A percentile compares a stretch with the other conserved stretches of the same genome.
phyloP scores from a whole-genome alignment of 2,329 filamentous ascomycete genomes.

The Periconia sp. region DNA sequence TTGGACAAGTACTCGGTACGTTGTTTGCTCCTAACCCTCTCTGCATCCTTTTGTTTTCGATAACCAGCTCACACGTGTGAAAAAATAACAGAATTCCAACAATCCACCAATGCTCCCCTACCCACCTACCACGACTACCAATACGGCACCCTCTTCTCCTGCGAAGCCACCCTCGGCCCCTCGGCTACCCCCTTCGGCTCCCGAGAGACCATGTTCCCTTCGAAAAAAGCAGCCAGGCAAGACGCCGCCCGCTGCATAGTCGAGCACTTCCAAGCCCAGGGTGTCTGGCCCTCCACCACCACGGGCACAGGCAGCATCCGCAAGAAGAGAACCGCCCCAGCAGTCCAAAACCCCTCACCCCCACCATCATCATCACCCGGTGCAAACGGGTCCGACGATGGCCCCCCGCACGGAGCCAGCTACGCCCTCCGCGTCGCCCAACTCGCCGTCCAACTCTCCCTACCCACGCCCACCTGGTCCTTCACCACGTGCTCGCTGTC shows the following conservation, averaged over 20 bases:
- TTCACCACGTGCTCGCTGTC: slow-evolving; percentile 7
- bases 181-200: slow-evolving; percentile 43
- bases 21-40: slow-evolving; percentile 1
- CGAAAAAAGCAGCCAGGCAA: slow-evolving; percentile 51
- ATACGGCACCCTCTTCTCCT: slow-evolving; percentile 38
- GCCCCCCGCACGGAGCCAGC: slow-evolving; percentile 2
- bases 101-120: slow-evolving; percentile 23
- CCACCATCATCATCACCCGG: not conserved
- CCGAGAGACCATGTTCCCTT: slow-evolving; percentile 31
- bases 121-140: slow-evolving; percentile 47
- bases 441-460: slow-evolving; percentile 27
- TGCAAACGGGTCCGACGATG: not conserved
- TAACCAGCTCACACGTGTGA: not conserved
- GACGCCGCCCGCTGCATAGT: slow-evolving; percentile 51
- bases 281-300: slow-evolving; percentile 33
- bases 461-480: slow-evolving; percentile 28
- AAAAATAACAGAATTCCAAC: slow-evolving; percentile 36
- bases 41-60: not conserved
- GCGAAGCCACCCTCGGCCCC: slow-evolving; percentile 34
- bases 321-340: slow-evolving; percentile 28
- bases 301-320: slow-evolving; percentile 33
- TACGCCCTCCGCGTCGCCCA: slow-evolving; percentile 23
- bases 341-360: not conserved
- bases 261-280: slow-evolving; percentile 46
- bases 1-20: slow-evolving; percentile 47